Evolutionary conservation across 164 flowering plant genomes (phyloP), one percentile per base, ranked within the genome.

Genomic region (Buxus sempervirens): DNA sequence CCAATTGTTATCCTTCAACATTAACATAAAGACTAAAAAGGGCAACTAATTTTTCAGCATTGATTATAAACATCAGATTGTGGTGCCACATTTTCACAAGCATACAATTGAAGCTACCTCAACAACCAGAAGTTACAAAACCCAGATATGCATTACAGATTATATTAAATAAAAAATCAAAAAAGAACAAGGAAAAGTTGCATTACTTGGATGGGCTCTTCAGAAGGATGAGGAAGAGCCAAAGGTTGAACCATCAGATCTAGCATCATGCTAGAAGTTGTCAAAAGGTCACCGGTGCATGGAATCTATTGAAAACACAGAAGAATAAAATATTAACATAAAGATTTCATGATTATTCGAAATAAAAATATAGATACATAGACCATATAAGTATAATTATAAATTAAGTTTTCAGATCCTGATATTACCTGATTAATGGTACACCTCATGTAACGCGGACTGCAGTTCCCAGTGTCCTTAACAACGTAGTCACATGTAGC

Each of bases 371-470:
- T 51, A 28, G 27, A 59, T 20, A 0, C 57, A 60, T 51, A n/a
- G 38, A 19, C 9, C 18, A 23, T n/a, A 70, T 21, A 56, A 54
- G 41, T 54, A 25, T 21, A 25, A 54, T 38, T 20, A 41, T 21
- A 68, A 4, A 26, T 1, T 16, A 58, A 58, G 38, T 58, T 10
- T 24, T 24, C 20, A 27, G 54, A 60, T 38, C 59, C 20, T n/a
- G 59, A 19, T 18, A 38, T 65, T 22, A 94, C 99, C 99, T 96
- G 99, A 82, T 83, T 86, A 54, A 91, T 85, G 42, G 98, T 90
- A 73, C 99, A 90, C 76, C 98, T 84, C 91, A 96, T 96, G 82
- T 80, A 88, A 26, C 99, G 98, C 67, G 99, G 99, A 77, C 96
- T 96, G 85, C 99, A 93, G 73, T 93, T 96, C 45, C 99, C 99